Evolutionary conservation across 352 stramenopile species (phyloP), one percentile per base, ranked within the genome.

Genomic region (Phytophthora meadii): DNA sequence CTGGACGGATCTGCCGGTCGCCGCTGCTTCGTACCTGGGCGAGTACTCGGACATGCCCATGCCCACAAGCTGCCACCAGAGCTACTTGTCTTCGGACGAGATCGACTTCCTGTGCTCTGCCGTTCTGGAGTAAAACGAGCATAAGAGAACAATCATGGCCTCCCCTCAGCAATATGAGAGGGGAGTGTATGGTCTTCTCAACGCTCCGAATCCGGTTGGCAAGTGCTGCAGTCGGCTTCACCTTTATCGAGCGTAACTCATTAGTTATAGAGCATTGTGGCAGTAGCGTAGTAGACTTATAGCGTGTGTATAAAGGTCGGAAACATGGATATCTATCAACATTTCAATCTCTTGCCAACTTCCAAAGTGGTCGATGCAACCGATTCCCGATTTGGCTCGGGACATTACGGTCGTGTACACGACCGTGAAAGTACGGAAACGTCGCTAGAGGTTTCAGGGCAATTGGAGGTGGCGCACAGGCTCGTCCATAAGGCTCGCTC

Each of bases 61-160:
- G 22, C 51, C 64, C 12, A 47, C 48, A 9, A 62, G 66, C 44
- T 75, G 67, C 54, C 49, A 77, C 53, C 76, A 81, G 24, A 77
- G 74, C 36, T 81, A 77, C 47, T 74, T 95, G 28, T 94, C 87
- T 48, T 77, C 84, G 59, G 87, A 95, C 69, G 87, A 95, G 65
- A 89, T 95, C 58, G 87, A 92, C 71, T 95, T 95, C 61, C 56
- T 95, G 51, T 94, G 86, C 70, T 88, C 85, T 10, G 87, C 83
- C 41, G 90, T 95, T 55, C 73, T 95, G 39, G 82, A 93, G 68
- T 93, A 72, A 77, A 30, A 36, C 9, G 22, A 57, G 19, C 24
- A 27, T 40, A 28, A 5, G 1, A 56, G 44, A 34, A 50, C n/a
- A 4, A 25, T 1, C 24, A 32, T 37, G 27, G 51, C 22, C n/a